phyloP scores from a whole-genome alignment of 176 grass and related monocot species.

The Eremochloa ophiuroides region DNA sequence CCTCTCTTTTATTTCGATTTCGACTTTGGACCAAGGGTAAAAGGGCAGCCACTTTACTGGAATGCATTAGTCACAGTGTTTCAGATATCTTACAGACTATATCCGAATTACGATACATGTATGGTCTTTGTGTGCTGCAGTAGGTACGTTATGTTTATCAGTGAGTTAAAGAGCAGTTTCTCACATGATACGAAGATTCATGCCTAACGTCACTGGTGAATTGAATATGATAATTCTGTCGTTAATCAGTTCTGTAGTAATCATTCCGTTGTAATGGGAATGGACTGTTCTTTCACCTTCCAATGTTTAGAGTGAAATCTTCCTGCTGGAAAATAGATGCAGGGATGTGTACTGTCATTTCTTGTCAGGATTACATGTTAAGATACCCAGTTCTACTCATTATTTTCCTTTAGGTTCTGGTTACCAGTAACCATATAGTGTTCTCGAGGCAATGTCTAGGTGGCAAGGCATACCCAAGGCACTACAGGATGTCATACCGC shows the following conservation, averaged over 20 bases:
- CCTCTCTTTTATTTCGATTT: background rate
- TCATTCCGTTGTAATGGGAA: background rate
- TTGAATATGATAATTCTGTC: background rate
- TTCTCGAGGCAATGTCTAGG: background rate
- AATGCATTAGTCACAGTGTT: background rate
- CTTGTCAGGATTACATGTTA: background rate
- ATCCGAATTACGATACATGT: background rate
- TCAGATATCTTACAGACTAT: background rate
- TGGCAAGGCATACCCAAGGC: background rate
- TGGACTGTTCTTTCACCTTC: background rate
- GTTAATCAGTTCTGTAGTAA: background rate
- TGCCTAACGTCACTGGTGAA: background rate
- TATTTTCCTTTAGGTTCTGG: background rate
- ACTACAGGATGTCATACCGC: background rate
- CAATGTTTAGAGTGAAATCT: background rate
- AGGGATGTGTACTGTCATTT: background rate
- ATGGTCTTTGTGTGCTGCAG: background rate
- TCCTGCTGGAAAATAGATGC: background rate
- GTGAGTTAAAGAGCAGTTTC: background rate
- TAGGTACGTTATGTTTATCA: background rate
- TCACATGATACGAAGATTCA: background rate
- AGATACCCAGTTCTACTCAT: background rate
- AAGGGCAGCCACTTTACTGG: conserved; percentile 26
- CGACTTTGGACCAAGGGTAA: background rate
- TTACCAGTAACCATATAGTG: background rate